Conservation (phyloP, 2,329 filamentous ascomycete genomes). For the Clarireedia homoeocarpa region DNA sequence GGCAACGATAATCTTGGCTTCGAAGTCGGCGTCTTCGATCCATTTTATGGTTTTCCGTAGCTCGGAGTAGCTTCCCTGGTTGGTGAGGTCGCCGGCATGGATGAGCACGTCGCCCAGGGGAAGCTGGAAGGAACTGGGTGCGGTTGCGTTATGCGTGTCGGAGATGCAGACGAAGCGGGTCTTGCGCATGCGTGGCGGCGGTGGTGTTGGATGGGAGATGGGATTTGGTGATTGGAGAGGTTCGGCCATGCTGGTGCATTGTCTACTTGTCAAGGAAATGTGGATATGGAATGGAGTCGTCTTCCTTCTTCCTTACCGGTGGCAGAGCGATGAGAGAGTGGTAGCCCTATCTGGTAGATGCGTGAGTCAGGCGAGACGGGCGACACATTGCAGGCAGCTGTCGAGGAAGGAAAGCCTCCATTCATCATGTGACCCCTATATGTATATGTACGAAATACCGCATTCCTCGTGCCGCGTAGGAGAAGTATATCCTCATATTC, state of each 20-base stretch:
- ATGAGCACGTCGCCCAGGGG: conserved; percentile 68
- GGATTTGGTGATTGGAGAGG: conserved; percentile 56
- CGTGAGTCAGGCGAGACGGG: no score
- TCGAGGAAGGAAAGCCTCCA: no score
- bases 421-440: background rate
- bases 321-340: no score
- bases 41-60: conserved; percentile 56
- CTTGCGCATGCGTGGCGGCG: conserved; percentile 38
- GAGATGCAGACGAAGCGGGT: conserved; percentile 68
- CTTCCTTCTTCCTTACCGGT: no score
- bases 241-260: conserved; percentile 56
- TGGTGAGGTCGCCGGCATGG: conserved; percentile 70
- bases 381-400: no score
- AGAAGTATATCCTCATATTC: background rate
- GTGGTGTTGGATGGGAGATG: conserved; percentile 53
- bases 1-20: conserved; percentile 62
- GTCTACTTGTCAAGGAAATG: no score
- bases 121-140: conserved; percentile 46
- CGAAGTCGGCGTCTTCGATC: conserved; percentile 60
- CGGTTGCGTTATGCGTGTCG: conserved; percentile 63
- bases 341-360: no score
- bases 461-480: no score
- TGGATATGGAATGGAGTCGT: no score
- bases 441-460: no score
- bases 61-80: conserved; percentile 56